Percentiles rank a stretch among this genome's conserved stretches.
Evolutionary conservation across 2,329 filamentous ascomycete species (phyloP).

Genomic region (Paracorniculantispora psalliotae): DNA sequence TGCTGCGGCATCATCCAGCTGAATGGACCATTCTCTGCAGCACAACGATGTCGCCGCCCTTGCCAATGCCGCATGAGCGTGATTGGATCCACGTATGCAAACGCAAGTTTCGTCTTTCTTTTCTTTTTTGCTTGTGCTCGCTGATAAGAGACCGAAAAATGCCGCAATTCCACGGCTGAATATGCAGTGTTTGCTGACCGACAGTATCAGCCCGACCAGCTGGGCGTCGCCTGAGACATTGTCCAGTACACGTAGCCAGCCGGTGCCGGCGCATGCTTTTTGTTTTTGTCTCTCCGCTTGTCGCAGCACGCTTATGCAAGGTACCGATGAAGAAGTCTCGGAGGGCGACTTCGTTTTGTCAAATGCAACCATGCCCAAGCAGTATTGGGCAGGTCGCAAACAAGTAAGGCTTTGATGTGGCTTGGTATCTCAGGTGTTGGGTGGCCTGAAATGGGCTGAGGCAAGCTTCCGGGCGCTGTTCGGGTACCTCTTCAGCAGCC

Average conservation of each 20-base stretch:
- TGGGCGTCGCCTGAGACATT: neutral
- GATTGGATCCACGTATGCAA: slow-evolving; percentile 11
- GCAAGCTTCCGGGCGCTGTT: neutral
- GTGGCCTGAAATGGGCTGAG: neutral
- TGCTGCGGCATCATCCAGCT: neutral
- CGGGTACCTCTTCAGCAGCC: neutral
- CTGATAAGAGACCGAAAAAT: neutral
- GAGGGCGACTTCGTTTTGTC: neutral
- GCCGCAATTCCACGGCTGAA: slow-evolving; percentile 1
- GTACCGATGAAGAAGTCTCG: slow-evolving; percentile 6
- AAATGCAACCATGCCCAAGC: neutral
- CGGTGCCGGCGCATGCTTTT: neutral
- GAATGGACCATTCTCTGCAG: neutral
- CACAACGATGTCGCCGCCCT: neutral
- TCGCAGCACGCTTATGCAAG: slow-evolving; percentile 11
- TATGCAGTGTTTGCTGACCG: slow-evolving; percentile 7
- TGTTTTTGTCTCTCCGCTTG: neutral
- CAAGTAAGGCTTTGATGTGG: too few relatives aligned
- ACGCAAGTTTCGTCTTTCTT: neutral
- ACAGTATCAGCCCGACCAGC: neutral
- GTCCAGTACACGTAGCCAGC: too few relatives aligned
- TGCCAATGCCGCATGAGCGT: neutral
- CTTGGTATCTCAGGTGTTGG: too few relatives aligned
- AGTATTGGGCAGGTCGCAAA: neutral
- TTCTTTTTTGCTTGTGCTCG: neutral